Evolutionary conservation across 73 alveolate species (phyloP).

Genomic region (Paramecium pentaurelia): DNA sequence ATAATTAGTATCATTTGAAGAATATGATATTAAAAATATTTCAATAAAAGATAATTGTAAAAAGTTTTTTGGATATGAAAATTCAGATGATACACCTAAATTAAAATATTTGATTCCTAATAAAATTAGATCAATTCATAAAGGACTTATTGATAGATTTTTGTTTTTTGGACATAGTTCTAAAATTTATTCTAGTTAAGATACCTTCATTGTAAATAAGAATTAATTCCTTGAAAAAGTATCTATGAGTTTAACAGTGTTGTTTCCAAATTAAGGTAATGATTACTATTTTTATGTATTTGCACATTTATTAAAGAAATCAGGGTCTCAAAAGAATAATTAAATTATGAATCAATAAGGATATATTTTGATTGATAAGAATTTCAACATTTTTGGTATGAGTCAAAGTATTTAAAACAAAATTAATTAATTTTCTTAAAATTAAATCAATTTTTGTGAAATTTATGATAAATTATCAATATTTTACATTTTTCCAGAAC

Average conservation of each 20-base stretch:
- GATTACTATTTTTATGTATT: neutral
- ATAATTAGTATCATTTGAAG: neutral
- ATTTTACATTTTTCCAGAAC: neutral
- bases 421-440: neutral
- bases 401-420: neutral
- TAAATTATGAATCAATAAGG: neutral
- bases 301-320: neutral
- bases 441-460: neutral
- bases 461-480: neutral
- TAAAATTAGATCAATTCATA: neutral
- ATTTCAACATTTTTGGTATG: neutral
- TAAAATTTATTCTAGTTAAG: neutral
- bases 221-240: neutral
- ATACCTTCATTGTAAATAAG: neutral
- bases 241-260: neutral
- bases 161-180: neutral
- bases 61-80: neutral
- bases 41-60: neutral
- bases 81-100: neutral
- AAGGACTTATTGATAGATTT: neutral
- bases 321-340: neutral
- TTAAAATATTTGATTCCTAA: neutral
- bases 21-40: neutral
- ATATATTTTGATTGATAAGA: neutral
- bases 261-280: neutral